Base-by-base conservation (phyloP, 192 early-diverging fungal species). In the Coemansia umbellata region DNA sequence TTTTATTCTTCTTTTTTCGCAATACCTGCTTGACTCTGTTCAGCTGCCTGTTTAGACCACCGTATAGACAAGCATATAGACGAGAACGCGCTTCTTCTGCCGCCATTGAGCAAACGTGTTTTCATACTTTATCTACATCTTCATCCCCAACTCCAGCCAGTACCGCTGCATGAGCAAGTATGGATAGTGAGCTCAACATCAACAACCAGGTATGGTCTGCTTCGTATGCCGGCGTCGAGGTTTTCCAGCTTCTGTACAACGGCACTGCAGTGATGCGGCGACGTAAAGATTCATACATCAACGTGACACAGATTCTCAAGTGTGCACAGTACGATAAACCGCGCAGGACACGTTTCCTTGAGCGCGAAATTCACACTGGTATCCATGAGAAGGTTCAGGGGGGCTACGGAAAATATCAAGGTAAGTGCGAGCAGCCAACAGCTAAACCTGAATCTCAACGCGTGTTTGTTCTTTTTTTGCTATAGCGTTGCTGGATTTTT, bases 381-480 rank as follows among this genome's bases (percentile, higher is more conserved):
- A 78, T 80, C 19, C 91, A 95, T 70, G 93, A 96, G 56, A 96
- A 96, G 68, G 84, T 96, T 17, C 93, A 96, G 74, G 93, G 93
- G 19, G 93, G 93, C 10, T 96, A 95, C 69, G 93, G 93, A 18
- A 92, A 93, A 72, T 94, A 91, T 62, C 92, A 94, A 74, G 92
- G 91, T 57, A 88, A 18, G 51, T 47, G n/a, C 5, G 37, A 18
- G 8, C n/a, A n/a, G n/a, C n/a, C n/a, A 24, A 49, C 31, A 15
- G 18, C 47, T n/a, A n/a, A n/a, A n/a, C n/a, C n/a, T 30, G 8
- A 9, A 14, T 35, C 33, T 17, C 37, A 23, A 5, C 27, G 13
- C 19, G 33, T 21, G 22, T 31, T 50, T 50, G 30, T 35, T 21
- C 7, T 35, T 23, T 35, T 35, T 14, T 35, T 22, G 49, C 27